Base-by-base conservation (phyloP, 1,284 basidiomycete genomes). In the Rhodotorula sp. region DNA sequence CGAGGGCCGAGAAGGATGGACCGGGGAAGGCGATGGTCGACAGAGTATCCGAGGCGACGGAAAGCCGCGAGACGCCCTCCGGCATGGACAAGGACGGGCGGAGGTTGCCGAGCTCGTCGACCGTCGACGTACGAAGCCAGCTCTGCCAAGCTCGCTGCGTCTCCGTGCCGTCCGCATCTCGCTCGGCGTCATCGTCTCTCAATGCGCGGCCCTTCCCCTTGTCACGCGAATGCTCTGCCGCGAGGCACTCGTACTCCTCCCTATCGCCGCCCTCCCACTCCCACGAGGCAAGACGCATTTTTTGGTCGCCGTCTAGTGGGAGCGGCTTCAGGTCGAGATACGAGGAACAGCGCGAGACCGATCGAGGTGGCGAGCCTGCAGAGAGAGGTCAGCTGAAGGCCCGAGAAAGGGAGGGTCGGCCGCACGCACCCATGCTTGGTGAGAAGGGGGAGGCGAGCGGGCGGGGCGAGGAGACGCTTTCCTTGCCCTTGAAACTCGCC, bases 11-110 rank as follows among this genome's bases (percentile, higher is more conserved):
- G 32, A 32, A 19, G 32, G 53, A 34, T 1, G 32, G 29, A 5
- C 32, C 62, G 29, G 62, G 39, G 32, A 55, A 63, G 37, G 62
- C 62, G 8, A 63, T 55, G 7, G 57, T 58, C 25, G 57, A 58
- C 17, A 29, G 39, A 25, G 39, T 58, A 39, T 58, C 57, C n/a
- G 57, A 58, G 13, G 39, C 39, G 17, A 58, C 21, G 5, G 57
- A 58, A 9, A 58, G 10, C 19, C 57, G 57, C 41, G 36, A 25
- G 8, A 39, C 21, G 6, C 17, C 17, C 17, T 29, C 39, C 13
- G 25, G 39, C 8, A 22, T 27, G 17, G 57, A 29, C 19, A 21
- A 19, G 1, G 57, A 41, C 7, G 19, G 9, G 39, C 39, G 57
- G 13, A 41, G 17, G 39, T 29, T 29, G n/a, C 29, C 57, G 17